A percentile compares a stretch with the other conserved stretches of the same genome.
Evolutionary conservation across 805 yeast species (phyloP).

Genomic region (Wickerhamiella vanderwaltii): DNA sequence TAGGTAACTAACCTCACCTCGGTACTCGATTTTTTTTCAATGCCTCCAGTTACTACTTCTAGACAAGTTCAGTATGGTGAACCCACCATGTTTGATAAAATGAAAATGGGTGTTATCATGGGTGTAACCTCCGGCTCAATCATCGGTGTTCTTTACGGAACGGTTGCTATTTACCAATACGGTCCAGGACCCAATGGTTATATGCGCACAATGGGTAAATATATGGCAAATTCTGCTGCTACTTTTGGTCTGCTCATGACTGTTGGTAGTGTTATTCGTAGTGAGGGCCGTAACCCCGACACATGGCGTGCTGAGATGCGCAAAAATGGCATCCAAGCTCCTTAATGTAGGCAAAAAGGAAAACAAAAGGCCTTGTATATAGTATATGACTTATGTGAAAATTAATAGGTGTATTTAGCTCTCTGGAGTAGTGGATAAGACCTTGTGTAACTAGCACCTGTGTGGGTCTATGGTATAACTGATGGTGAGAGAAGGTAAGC

Average conservation of each 20-base stretch:
- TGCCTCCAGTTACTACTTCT: conserved; percentile 27
- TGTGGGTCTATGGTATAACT: no score
- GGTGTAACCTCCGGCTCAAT: conserved; percentile 88
- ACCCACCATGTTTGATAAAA: conserved; percentile 86
- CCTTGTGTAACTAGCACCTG: no score
- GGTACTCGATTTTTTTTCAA: conserved; percentile 1
- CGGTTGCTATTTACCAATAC: conserved; percentile 74
- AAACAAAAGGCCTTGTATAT: no score
- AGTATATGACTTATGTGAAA: no score
- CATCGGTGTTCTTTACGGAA: conserved; percentile 90
- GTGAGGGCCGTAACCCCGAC: conserved; percentile 20
- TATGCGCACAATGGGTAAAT: conserved; percentile 92
- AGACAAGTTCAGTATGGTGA: conserved; percentile 23
- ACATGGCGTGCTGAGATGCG: conserved; percentile 8
- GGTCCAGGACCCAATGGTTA: conserved; percentile 99
- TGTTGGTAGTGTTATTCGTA: conserved; percentile 58
- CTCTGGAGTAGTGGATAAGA: no score
- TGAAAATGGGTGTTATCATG: conserved; percentile 98
- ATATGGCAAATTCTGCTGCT: conserved; percentile 91
- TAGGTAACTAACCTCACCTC: no score
- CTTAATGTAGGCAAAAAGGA: no score
- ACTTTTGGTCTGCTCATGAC: conserved; percentile 96
- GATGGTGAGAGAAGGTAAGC: no score
- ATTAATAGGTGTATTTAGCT: no score
- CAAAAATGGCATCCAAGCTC: background rate